Evolutionary conservation across 2,329 filamentous ascomycete species (phyloP).

Genomic region (Gaeumannomyces tritici): DNA sequence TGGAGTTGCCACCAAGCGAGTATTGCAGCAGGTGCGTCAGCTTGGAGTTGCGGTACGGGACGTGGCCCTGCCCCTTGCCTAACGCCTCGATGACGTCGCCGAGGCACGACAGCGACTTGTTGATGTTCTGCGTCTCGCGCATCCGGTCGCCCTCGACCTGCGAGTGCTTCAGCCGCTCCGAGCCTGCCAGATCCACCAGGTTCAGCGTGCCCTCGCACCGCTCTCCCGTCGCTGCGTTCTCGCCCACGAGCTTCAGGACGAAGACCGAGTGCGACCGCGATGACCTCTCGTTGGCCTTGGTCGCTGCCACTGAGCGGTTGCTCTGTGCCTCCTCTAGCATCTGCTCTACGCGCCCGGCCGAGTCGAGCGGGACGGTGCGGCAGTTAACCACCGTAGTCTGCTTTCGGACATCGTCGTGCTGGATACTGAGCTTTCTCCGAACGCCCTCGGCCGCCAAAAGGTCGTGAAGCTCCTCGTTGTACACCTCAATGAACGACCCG

Average conservation of each 20-base stretch:
- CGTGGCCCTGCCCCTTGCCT: slow-evolving; percentile 61
- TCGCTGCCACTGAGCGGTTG: slow-evolving; percentile 88
- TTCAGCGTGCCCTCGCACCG: slow-evolving; percentile 89
- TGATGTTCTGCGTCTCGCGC: slow-evolving; percentile 95
- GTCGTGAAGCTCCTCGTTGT: slow-evolving; percentile 95
- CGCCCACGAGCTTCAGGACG: slow-evolving; percentile 69
- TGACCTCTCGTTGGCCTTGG: slow-evolving; percentile 93
- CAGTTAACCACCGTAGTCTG: slow-evolving; percentile 77
- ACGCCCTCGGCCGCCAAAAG: slow-evolving; percentile 59
- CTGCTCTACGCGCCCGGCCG: slow-evolving; percentile 66
- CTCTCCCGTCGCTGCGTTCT: slow-evolving; percentile 68
- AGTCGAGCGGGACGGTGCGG: slow-evolving; percentile 67
- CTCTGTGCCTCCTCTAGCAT: slow-evolving; percentile 73
- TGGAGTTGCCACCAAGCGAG: slow-evolving; percentile 87
- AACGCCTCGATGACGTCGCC: slow-evolving; percentile 87
- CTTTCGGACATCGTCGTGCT: slow-evolving; percentile 73
- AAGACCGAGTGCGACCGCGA: slow-evolving; percentile 95
- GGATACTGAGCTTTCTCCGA: slow-evolving; percentile 80
- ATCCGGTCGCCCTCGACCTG: slow-evolving; percentile 78
- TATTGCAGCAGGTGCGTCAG: slow-evolving; percentile 93
- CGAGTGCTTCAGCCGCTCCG: slow-evolving; percentile 80
- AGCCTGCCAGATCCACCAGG: slow-evolving; percentile 89
- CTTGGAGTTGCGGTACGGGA: slow-evolving; percentile 95
- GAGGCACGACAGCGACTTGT: slow-evolving; percentile 83
- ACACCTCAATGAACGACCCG: slow-evolving; percentile 92